phyloP scores from a whole-genome alignment of 169 alveolate species.

The Perkinsus chesapeaki region DNA sequence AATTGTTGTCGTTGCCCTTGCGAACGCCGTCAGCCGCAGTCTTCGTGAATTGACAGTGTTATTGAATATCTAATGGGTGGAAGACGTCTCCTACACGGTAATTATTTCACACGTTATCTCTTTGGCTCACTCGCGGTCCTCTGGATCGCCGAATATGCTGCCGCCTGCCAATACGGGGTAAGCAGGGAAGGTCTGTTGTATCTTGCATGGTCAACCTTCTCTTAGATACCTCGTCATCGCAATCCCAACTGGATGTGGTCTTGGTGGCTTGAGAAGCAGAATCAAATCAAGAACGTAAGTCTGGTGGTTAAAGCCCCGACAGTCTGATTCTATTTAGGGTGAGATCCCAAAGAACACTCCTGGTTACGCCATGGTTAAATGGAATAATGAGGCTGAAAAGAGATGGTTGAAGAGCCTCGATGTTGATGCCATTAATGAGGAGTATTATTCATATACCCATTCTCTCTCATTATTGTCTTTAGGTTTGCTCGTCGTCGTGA shows the following conservation, averaged over 20 bases:
- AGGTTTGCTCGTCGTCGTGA: neutral
- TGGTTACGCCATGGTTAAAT: neutral
- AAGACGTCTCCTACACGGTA: neutral
- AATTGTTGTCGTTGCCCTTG: too few relatives aligned
- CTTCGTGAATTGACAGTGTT: too few relatives aligned
- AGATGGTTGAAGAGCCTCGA: neutral
- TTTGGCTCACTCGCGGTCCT: neutral
- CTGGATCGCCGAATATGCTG: neutral
- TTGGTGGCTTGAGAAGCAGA: neutral
- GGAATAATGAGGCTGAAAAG: neutral
- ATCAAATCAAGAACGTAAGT: neutral
- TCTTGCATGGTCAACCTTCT: neutral
- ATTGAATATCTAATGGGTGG: neutral
- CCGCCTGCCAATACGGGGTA: constrained; percentile 1
- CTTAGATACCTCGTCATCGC: neutral
- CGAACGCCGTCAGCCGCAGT: too few relatives aligned
- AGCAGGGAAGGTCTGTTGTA: neutral
- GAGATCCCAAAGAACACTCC: neutral
- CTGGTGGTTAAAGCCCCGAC: too few relatives aligned
- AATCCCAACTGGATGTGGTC: neutral
- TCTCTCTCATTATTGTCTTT: neutral
- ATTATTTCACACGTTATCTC: neutral
- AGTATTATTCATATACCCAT: neutral
- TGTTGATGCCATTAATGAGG: neutral
- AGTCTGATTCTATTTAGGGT: neutral